Conservation (phyloP, 139 green algal genomes). For the Monoraphidium neglectum region DNA sequence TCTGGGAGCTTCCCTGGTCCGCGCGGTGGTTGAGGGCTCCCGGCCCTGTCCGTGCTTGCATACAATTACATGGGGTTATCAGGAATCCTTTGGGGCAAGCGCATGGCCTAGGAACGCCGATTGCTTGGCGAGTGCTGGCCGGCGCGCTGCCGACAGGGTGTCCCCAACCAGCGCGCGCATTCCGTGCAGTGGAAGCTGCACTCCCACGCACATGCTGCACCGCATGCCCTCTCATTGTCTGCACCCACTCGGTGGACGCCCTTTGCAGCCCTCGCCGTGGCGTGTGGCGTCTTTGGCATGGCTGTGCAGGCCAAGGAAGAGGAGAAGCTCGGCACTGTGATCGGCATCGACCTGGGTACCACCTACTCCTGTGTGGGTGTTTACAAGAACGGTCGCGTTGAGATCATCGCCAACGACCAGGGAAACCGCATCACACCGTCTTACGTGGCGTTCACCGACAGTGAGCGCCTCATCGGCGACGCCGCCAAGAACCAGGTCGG, state of each 20-base stretch:
- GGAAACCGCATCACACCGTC: conserved; percentile 99
- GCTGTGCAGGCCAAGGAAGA: conserved; percentile 32
- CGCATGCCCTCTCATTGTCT: not conserved
- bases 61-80: no score
- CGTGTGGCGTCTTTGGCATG: not conserved
- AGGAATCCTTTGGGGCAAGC: no score
- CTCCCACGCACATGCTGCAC: no score
- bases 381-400: conserved; percentile 97
- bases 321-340: conserved; percentile 80
- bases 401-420: conserved; percentile 99
- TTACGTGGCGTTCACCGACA: conserved; percentile 99
- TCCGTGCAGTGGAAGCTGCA: no score
- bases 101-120: no score
- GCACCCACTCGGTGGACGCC: not conserved
- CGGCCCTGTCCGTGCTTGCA: no score
- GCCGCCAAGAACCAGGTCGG: conserved; percentile 89
- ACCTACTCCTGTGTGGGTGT: conserved; percentile 99
- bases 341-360: conserved; percentile 99
- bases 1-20: no score
- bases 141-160: no score
- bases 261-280: conserved; percentile 15
- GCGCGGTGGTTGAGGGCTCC: no score
- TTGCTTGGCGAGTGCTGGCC: no score
- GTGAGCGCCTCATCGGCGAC: conserved; percentile 99
- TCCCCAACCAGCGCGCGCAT: no score